These are phyloP conservation scores for Ailanthus altissimus DNA, from an alignment of 345 rosid species.

Conservation along the genomic window DNA sequence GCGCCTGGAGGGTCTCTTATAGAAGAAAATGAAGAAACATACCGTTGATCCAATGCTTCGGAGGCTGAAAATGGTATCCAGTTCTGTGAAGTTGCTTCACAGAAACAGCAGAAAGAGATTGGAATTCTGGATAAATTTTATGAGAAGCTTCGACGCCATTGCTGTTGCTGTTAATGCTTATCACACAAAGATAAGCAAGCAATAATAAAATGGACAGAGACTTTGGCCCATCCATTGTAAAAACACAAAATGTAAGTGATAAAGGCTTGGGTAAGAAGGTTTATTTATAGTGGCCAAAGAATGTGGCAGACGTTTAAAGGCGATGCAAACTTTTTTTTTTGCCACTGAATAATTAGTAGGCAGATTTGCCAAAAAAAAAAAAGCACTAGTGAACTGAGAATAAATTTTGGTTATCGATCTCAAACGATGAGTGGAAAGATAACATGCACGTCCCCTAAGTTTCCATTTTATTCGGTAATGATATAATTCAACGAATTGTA, in stretches of 20 bases:
- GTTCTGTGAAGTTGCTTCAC: conserved; percentile 54
- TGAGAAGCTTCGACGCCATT: conserved; percentile 54
- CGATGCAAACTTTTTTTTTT: neutral
- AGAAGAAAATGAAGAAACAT: conserved; percentile 14
- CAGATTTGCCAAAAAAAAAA: neutral
- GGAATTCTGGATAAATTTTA: conserved; percentile 39
- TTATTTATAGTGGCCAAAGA: neutral
- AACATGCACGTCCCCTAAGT: no score
- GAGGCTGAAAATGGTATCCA: conserved; percentile 84
- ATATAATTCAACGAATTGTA: no score
- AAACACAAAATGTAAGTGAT: no score
- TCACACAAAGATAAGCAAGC: neutral
- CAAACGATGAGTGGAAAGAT: neutral
- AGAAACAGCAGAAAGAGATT: conserved; percentile 32
- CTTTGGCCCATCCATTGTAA: conserved; percentile 13
- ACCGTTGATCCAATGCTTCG: conserved; percentile 89
- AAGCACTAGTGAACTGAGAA: neutral
- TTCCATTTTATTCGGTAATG: no score
- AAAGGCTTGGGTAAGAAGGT: neutral
- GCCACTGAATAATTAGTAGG: neutral
- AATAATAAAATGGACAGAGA: neutral
- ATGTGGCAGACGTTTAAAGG: neutral
- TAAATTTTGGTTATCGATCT: neutral
- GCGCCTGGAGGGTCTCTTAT: no score
- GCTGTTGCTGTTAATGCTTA: conserved; percentile 11